Evolutionary conservation across 371 early-diverging fungal genomes (phyloP).

Genomic region (Circinella minor): DNA sequence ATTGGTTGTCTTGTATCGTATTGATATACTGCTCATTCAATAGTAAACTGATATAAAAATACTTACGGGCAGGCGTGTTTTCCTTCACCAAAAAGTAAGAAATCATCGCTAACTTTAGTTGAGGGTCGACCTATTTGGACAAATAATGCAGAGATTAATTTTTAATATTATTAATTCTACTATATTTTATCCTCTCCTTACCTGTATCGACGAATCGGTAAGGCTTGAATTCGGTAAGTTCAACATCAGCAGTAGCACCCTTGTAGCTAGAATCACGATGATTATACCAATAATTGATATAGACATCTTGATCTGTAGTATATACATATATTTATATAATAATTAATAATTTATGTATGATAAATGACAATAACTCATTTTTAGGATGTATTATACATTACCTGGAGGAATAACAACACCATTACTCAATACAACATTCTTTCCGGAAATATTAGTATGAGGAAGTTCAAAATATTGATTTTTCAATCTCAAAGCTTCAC

Average conservation of each 20-base stretch:
- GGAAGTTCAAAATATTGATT: conserved; percentile 22
- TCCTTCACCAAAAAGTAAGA: conserved; percentile 59
- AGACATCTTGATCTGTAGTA: conserved; percentile 30
- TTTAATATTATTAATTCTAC: no score
- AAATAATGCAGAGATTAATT: no score
- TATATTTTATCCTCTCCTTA: no score
- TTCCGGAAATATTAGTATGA: conserved; percentile 34
- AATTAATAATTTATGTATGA: no score
- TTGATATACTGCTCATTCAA: no score
- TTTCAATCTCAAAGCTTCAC: conserved; percentile 46
- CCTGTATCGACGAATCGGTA: conserved; percentile 48
- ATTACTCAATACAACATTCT: conserved; percentile 35
- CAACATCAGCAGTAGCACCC: background rate
- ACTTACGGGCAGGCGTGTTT: conserved; percentile 35
- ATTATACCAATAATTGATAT: conserved; percentile 31
- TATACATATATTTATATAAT: no score
- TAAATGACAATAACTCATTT: no score
- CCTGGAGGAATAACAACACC: conserved; percentile 51
- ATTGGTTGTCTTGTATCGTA: no score
- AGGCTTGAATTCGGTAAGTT: conserved; percentile 40
- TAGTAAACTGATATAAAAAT: background rate
- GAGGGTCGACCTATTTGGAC: conserved; percentile 26
- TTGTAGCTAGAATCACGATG: conserved; percentile 21
- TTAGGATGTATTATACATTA: background rate
- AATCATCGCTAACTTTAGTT: conserved; percentile 46